A percentile compares a stretch with the other conserved stretches of the same genome.
phyloP scores from a whole-genome alignment of 1,284 basidiomycete species.

The Fistulinella cinereoalba region DNA sequence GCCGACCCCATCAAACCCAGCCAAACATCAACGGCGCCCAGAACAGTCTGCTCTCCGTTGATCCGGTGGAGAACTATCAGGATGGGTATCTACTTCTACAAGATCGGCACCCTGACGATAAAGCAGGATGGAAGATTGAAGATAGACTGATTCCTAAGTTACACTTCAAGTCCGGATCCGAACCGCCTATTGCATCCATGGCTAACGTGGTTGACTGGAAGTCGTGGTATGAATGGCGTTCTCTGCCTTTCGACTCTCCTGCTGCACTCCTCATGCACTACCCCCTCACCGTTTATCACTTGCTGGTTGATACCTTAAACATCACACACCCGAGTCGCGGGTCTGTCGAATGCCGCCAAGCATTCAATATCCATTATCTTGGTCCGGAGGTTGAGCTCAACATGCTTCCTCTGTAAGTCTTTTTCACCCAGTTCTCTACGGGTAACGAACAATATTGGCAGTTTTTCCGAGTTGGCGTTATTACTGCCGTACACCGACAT shows the following conservation, averaged over 20 bases:
- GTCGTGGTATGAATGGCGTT: conserved; percentile 41
- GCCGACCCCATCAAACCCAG: conserved; percentile 29
- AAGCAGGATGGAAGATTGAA: conserved; percentile 40
- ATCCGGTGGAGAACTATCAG: conserved; percentile 21
- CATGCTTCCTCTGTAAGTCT: conserved; percentile 41
- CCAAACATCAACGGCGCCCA: conserved; percentile 9
- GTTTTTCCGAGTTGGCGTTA: conserved; percentile 42
- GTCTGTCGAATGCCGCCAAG: conserved; percentile 20
- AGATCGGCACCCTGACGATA: conserved; percentile 31
- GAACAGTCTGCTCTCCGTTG: conserved; percentile 3
- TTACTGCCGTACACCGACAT: conserved; percentile 42
- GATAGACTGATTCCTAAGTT: conserved; percentile 34
- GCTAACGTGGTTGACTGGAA: conserved; percentile 36
- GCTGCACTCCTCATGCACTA: conserved; percentile 41
- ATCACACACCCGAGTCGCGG: conserved; percentile 31
- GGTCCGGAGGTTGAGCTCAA: conserved; percentile 44
- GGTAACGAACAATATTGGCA: conserved; percentile 13
- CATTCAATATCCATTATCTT: conserved; percentile 36
- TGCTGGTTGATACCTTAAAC: conserved; percentile 35
- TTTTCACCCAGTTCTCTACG: neutral
- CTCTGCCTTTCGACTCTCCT: conserved; percentile 39
- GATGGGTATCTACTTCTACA: conserved; percentile 36
- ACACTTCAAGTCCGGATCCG: conserved; percentile 26
- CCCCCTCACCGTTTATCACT: conserved; percentile 39
- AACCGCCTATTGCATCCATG: conserved; percentile 24